phyloP scores from a whole-genome alignment of 2,329 filamentous ascomycete species.

The Pseudocercospora fijiensis region DNA sequence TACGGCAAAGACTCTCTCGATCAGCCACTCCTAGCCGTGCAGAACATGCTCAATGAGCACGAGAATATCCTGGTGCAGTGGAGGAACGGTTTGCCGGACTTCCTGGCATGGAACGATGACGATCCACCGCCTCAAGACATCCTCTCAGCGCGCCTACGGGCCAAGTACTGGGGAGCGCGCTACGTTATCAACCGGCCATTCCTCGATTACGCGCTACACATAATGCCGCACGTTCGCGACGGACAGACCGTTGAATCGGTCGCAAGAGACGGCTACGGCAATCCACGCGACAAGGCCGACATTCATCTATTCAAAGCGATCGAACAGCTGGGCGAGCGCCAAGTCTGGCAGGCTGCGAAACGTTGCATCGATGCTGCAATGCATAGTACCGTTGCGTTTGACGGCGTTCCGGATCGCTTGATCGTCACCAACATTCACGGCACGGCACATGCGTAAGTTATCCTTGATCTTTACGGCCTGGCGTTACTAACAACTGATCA shows the following conservation, averaged over 20 bases:
- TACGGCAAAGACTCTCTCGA: constrained; percentile 45
- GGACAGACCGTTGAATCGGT: constrained; percentile 22
- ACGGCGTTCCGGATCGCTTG: constrained; percentile 64
- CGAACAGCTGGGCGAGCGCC: constrained; percentile 29
- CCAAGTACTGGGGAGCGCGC: constrained; percentile 90
- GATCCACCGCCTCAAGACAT: constrained; percentile 75
- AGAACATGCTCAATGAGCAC: constrained; percentile 37
- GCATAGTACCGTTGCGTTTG: constrained; percentile 81
- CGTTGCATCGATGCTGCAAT: constrained; percentile 71
- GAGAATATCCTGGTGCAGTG: constrained; percentile 50
- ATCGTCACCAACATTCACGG: constrained; percentile 96
- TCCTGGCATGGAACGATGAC: constrained; percentile 62
- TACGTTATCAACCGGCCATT: constrained; percentile 88
- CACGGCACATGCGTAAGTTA: constrained; percentile 87
- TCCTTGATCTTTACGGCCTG: background rate
- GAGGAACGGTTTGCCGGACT: constrained; percentile 51
- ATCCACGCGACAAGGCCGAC: constrained; percentile 36
- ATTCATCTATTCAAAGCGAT: constrained; percentile 40
- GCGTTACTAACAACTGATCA: constrained; percentile 34
- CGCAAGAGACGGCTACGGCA: constrained; percentile 35
- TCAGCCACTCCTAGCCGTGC: constrained; percentile 26
- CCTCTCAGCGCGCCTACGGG: constrained; percentile 77
- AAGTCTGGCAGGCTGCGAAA: constrained; percentile 36
- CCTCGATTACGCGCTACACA: constrained; percentile 59
- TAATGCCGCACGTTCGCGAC: constrained; percentile 38